Percentiles rank a stretch among this genome's conserved stretches.
Conservation (phyloP, 805 yeast genomes). For the Cyberlindnera subsufficiens region DNA sequence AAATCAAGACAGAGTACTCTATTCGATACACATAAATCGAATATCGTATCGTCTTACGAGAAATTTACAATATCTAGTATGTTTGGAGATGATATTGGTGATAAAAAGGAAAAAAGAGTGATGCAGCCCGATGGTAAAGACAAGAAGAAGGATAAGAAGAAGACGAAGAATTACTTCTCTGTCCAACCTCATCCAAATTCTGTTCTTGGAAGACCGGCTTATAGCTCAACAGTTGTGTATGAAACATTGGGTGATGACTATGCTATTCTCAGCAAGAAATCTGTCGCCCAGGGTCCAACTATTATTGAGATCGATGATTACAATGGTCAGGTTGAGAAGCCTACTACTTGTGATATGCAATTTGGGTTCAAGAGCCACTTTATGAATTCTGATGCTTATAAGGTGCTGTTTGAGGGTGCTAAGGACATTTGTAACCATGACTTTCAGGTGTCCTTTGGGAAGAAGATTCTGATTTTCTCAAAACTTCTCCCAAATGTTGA, state of each 20-base stretch:
- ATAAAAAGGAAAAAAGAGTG: not conserved
- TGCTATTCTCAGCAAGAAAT: slow-evolving; percentile 10
- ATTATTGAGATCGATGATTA: slow-evolving; percentile 4
- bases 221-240: slow-evolving; percentile 13
- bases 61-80: no score
- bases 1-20: no score
- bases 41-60: no score
- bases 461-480: slow-evolving; percentile 8
- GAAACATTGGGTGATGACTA: slow-evolving; percentile 17
- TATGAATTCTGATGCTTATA: slow-evolving; percentile 11
- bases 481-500: slow-evolving; percentile 7
- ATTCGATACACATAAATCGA: no score
- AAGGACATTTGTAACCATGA: slow-evolving; percentile 3
- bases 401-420: slow-evolving; percentile 6
- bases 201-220: slow-evolving; percentile 14
- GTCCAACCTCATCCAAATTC: slow-evolving; percentile 9
- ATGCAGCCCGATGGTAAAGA: not conserved
- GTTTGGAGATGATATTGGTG: no score
- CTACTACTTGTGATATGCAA: not conserved
- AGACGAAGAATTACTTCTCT: slow-evolving; percentile 1
- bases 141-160: not conserved
- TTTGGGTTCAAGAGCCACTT: slow-evolving; percentile 1
- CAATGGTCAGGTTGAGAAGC: not conserved
- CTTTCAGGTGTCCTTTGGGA: slow-evolving; percentile 9
- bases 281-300: not conserved